Evolutionary conservation across 2,329 filamentous ascomycete genomes (phyloP).

Genomic region (Colletotrichum gloeosporioides): DNA sequence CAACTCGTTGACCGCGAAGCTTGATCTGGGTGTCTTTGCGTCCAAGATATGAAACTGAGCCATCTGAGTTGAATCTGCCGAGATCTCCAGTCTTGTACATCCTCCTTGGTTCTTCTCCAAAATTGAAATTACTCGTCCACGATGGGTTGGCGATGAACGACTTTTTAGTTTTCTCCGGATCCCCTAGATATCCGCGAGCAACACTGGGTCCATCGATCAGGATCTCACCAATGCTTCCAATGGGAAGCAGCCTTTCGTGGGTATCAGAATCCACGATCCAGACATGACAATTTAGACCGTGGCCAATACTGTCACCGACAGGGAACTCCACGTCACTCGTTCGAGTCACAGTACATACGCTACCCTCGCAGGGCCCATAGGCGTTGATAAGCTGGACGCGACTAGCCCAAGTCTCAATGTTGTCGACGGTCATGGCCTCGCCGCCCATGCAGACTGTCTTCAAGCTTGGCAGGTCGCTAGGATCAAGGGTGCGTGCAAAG

Average conservation of each 20-base stretch:
- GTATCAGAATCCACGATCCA: slow-evolving; percentile 31
- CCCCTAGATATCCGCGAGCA: slow-evolving; percentile 21
- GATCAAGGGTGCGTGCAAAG: slow-evolving; percentile 4
- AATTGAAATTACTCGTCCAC: background rate
- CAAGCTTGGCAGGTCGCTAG: background rate
- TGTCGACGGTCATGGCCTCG: slow-evolving; percentile 7
- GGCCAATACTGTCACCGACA: background rate
- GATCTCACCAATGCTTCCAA: slow-evolving; percentile 31
- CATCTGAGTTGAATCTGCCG: background rate
- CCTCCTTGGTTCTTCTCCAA: background rate
- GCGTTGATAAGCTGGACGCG: slow-evolving; percentile 6
- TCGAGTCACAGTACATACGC: slow-evolving; percentile 16
- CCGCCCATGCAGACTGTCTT: slow-evolving; percentile 12
- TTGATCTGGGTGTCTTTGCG: slow-evolving; percentile 36
- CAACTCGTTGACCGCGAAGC: slow-evolving; percentile 37
- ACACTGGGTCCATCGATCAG: slow-evolving; percentile 31
- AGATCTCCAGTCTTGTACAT: slow-evolving; percentile 23
- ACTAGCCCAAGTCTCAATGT: background rate
- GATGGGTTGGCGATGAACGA: slow-evolving; percentile 3
- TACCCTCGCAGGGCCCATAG: slow-evolving; percentile 12
- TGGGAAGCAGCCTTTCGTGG: slow-evolving; percentile 25
- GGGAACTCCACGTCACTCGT: background rate
- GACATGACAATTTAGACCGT: background rate
- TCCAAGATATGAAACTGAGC: slow-evolving; percentile 21
- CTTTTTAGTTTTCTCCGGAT: background rate